Percentiles rank a stretch among this genome's conserved stretches.
Evolutionary conservation across 305 asterid genomes (phyloP).

Genomic region (Vinca major): DNA sequence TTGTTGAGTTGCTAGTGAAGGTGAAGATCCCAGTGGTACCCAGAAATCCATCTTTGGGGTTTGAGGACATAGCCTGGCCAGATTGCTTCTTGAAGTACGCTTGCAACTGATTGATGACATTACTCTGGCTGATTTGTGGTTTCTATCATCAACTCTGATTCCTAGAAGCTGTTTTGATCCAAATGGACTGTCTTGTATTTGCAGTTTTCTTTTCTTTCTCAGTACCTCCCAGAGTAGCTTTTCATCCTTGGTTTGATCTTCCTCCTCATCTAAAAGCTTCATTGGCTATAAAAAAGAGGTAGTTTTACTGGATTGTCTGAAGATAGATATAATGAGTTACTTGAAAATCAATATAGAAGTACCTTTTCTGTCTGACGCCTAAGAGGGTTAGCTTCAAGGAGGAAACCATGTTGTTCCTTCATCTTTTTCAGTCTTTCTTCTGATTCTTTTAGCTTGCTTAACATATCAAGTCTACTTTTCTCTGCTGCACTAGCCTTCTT

Average conservation of each 20-base stretch:
- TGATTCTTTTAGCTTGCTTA: conserved; percentile 36
- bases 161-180: conserved; percentile 33
- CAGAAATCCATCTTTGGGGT: conserved; percentile 23
- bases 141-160: conserved; percentile 24
- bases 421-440: conserved; percentile 39
- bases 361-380: conserved; percentile 25
- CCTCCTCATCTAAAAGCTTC: conserved; percentile 22
- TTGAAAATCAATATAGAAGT: conserved; percentile 6
- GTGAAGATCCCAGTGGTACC: conserved; percentile 45
- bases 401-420: conserved; percentile 25
- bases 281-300: not conserved
- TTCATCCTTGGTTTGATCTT: conserved; percentile 44
- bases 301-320: not conserved
- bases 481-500: conserved; percentile 39
- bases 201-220: conserved; percentile 45
- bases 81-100: conserved; percentile 17
- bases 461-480: conserved; percentile 34
- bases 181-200: conserved; percentile 28
- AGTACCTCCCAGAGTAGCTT: conserved; percentile 48
- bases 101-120: conserved; percentile 21
- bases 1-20: conserved; percentile 32
- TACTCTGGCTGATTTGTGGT: conserved; percentile 21
- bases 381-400: conserved; percentile 17
- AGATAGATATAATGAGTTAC: not conserved
- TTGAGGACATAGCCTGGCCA: conserved; percentile 22